Base-by-base conservation (phyloP, 2,329 filamentous ascomycete genomes). In the Colletotrichum sp. region DNA sequence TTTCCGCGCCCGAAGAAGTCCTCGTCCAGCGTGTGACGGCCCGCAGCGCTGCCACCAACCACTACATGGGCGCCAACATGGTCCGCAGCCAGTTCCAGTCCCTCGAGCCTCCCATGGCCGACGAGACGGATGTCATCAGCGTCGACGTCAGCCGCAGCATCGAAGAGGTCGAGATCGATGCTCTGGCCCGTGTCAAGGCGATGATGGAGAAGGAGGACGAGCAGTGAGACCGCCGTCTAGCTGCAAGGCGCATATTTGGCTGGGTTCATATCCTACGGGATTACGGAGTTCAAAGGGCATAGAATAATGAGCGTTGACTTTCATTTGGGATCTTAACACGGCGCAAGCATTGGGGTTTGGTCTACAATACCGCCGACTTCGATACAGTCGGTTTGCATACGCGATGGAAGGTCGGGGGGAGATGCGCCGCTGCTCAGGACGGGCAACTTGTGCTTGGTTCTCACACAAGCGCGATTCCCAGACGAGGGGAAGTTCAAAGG, bases 31-130 rank as follows among this genome's bases (percentile, higher is more conserved):
- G 97, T 10, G 96, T 99, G 10, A 89, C 90, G 39, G 88, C 90
- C 52, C 92, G 97, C 79, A 75, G 72, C 44, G 75, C 75, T 32
- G 30, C 72, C n/a, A 87, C 96, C 85, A 93, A 93, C 68, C 97
- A 99, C 84, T 99, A 97, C 86, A 98, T 99, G 96, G 96, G 97
- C 81, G 94, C 95, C 80, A 92, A 92, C 81, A 99, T 99, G 96
- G 96, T 99, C 10, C 93, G 94, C 81, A 98, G 95, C 85, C 97
- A 99, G 84, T 94, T 99, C 79, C 92, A 93, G 77, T 94, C 93
- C 68, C 90, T 99, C n/a, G 96, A 99, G 86, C 92, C 94, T 77
- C 97, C 97, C 0, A 89, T 89, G 68, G 85, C 86, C 62, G 92
- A 95, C 71, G 94, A 96, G 82, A 89, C 85, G 26, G 95, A 97